phyloP scores from a whole-genome alignment of 805 yeast species.

The Candida awuae region DNA sequence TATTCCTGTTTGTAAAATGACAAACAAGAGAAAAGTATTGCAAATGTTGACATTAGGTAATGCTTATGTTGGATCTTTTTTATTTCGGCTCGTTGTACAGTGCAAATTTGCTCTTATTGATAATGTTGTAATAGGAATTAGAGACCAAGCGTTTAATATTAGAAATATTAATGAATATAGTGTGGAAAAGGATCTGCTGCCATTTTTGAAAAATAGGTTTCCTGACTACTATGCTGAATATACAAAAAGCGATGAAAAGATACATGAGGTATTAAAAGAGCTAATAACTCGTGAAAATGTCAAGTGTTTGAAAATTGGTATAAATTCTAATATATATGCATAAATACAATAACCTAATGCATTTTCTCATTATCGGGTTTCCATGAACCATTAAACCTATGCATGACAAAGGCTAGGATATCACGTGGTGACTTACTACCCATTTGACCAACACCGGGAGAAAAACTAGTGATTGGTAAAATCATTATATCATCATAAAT shows the following conservation, averaged over 20 bases:
- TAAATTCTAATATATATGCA: not conserved
- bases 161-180: conserved; percentile 7
- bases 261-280: too few species aligned
- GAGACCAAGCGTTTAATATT: conserved; percentile 13
- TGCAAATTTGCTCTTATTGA: conserved; percentile 11
- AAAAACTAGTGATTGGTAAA: conserved; percentile 61
- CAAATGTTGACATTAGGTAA: conserved; percentile 9
- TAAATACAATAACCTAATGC: conserved; percentile 1
- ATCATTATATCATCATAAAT: conserved; percentile 61
- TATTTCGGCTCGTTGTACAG: conserved; percentile 9
- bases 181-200: conserved; percentile 8
- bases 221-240: too few species aligned
- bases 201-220: too few species aligned
- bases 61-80: conserved; percentile 4
- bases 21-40: conserved; percentile 4
- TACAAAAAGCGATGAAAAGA: too few species aligned
- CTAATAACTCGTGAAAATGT: not conserved
- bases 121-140: conserved; percentile 12
- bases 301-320: not conserved
- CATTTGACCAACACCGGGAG: conserved; percentile 67
- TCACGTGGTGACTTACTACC: conserved; percentile 40
- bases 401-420: conserved; percentile 50
- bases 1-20: conserved; percentile 5
- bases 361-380: conserved; percentile 30
- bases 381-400: conserved; percentile 63